Conservation (phyloP, 2,329 filamentous ascomycete genomes). For the Fusarium lyarnte region DNA sequence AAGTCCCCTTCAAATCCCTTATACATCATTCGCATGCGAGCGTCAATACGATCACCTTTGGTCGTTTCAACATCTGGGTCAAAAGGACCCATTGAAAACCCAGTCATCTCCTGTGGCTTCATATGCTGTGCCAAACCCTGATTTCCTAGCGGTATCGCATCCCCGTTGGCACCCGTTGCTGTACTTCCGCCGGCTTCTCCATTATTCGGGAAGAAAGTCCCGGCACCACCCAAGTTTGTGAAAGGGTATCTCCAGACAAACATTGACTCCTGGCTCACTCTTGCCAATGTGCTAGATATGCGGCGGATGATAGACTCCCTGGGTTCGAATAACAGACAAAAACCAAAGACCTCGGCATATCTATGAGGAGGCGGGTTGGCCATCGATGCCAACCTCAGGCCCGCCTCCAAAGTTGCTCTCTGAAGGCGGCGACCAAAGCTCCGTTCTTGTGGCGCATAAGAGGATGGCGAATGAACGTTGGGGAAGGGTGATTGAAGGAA, state of each 20-base stretch:
- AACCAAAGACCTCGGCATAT: conserved; percentile 71
- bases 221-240: conserved; percentile 72
- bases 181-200: neutral
- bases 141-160: conserved; percentile 47
- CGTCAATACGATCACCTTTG: conserved; percentile 55
- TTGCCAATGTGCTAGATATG: conserved; percentile 48
- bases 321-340: conserved; percentile 71
- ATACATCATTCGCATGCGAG: conserved; percentile 62
- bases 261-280: conserved; percentile 55
- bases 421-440: conserved; percentile 78
- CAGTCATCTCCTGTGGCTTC: conserved; percentile 39
- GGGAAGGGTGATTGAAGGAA: conserved; percentile 44
- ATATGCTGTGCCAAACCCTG: conserved; percentile 46
- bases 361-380: conserved; percentile 57
- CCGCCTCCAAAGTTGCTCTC: conserved; percentile 70
- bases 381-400: conserved; percentile 65
- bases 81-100: conserved; percentile 60
- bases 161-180: neutral
- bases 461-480: conserved; percentile 56
- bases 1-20: conserved; percentile 77
- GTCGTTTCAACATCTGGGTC: conserved; percentile 50
- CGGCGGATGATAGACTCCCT: conserved; percentile 58
- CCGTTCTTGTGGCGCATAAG: conserved; percentile 70
- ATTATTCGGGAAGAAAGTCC: conserved; percentile 65
- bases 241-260: conserved; percentile 70